These are phyloP conservation scores for Trichophyton rubrum DNA, from an alignment of 2,329 filamentous ascomycete genomes.

Conservation along the genomic window DNA sequence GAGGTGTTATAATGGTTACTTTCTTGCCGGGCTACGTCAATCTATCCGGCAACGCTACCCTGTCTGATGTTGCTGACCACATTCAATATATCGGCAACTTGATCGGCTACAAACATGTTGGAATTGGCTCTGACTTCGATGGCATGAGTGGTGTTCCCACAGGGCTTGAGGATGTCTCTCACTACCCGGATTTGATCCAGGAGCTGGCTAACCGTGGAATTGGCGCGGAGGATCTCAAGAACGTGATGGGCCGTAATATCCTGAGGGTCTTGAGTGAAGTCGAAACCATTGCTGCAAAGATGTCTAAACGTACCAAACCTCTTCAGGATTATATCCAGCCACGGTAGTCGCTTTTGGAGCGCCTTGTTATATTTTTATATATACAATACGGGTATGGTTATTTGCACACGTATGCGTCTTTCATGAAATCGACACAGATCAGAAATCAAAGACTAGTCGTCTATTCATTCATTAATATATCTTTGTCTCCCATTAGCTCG, in stretches of 20 bases:
- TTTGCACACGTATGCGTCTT: too few species aligned
- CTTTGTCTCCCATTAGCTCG: constrained; percentile 49
- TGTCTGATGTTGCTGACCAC: constrained; percentile 67
- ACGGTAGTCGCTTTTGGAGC: neutral
- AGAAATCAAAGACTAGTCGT: neutral
- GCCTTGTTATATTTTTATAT: neutral
- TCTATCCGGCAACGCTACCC: constrained; percentile 52
- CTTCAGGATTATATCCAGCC: constrained; percentile 5
- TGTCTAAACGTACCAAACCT: neutral
- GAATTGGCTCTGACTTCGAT: constrained; percentile 82
- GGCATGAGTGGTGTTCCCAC: constrained; percentile 48
- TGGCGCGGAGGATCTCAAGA: constrained; percentile 58
- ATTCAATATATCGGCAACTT: constrained; percentile 68
- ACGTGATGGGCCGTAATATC: constrained; percentile 68
- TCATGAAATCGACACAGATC: too few species aligned
- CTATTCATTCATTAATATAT: constrained; percentile 15
- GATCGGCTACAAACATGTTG: constrained; percentile 80
- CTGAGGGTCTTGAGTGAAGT: constrained; percentile 73
- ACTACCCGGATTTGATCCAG: constrained; percentile 65
- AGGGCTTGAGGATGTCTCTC: constrained; percentile 74
- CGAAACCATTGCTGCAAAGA: constrained; percentile 50
- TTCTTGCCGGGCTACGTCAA: constrained; percentile 69
- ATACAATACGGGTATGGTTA: neutral
- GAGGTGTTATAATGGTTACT: constrained; percentile 82
- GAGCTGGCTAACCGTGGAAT: constrained; percentile 63